Base-by-base conservation (phyloP, 495 filamentous ascomycete genomes). In the Aspergillus conjunctus region DNA sequence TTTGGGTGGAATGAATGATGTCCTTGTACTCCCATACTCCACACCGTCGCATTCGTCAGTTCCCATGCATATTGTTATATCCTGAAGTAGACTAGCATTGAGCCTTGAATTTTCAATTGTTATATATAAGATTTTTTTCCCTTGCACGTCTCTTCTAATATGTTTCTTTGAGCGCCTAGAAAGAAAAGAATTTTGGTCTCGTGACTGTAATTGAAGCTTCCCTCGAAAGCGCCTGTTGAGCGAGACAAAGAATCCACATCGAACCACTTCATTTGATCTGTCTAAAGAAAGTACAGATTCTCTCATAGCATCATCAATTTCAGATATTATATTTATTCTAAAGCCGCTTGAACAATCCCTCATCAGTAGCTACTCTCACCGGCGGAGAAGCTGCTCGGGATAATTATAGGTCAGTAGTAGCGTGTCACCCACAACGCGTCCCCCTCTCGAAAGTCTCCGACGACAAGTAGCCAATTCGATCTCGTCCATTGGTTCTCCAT, bases 371-470 rank as follows among this genome's bases (percentile, higher is more conserved):
- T 26, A 5, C 26, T 2, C 26, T 26, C 26, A 26, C 26, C 2
- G 26, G 49, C 49, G 49, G 49, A 51, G 49, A 51, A 30, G 49
- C 49, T 51, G 15, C 22, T 21, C 5, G 18, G 15, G 49, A 41
- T 41, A 41, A 41, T 41, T 41, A 41, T 32, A 30, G 21, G 30
- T 7, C 12, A 3, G 49, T 51, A 3, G 49, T 51, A 51, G 30
- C 49, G 49, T 51, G 49, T 51, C 21, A 15, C 49, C 10, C 49
- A 7, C 49, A 51, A 51, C 49, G 49, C 49, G 49, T 51, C 49
- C 30, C 44, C 45, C 45, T 22, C 49, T 51, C 26, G 26, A 32
- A 18, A 51, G 12, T 32, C 26, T 12, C 26, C 26, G 30, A 51
- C 9, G 14, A 51, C 22, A 51, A 32, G 10, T 7, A 51, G 30